Conservation (phyloP, 2,329 filamentous ascomycete genomes). For the Hymenoscyphus infarciens region DNA sequence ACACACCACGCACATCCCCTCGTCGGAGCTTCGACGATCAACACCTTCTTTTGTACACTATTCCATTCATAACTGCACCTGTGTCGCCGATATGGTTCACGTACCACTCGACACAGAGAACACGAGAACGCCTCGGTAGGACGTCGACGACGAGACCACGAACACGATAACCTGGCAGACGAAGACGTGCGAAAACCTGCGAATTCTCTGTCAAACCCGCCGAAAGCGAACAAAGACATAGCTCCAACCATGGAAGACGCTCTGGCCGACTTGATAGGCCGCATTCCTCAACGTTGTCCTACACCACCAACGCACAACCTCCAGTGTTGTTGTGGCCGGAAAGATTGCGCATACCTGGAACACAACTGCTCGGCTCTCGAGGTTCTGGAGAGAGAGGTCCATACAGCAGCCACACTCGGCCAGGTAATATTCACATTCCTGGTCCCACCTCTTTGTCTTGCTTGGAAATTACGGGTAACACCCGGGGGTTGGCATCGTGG, state of each 20-base stretch:
- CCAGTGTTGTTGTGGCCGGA: constrained; percentile 79
- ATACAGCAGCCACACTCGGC: constrained; percentile 80
- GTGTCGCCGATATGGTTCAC: constrained; percentile 24
- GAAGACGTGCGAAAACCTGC: constrained; percentile 7
- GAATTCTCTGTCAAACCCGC: neutral
- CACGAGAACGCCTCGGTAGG: constrained; percentile 17
- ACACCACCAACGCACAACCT: constrained; percentile 21
- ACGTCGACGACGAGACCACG: constrained; percentile 6
- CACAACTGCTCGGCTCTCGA: constrained; percentile 77
- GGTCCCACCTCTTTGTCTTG: constrained; percentile 25
- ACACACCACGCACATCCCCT: constrained; percentile 5
- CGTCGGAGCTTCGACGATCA: constrained; percentile 11
- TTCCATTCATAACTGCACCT: constrained; percentile 9
- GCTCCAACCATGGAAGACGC: constrained; percentile 19
- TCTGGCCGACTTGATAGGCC: constrained; percentile 27
- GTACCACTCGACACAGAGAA: constrained; percentile 21
- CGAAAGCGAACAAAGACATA: constrained; percentile 5
- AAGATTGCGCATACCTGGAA: constrained; percentile 74
- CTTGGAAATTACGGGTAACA: constrained; percentile 14
- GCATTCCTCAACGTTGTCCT: constrained; percentile 27
- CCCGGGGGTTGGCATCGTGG: neutral
- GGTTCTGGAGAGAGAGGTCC: constrained; percentile 81
- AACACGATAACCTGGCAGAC: neutral
- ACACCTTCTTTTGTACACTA: constrained; percentile 10
- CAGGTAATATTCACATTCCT: constrained; percentile 65